Evolutionary conservation across 2,329 filamentous ascomycete species (phyloP), one percentile per base, ranked within the genome.

Genomic region (Onygenales sp.): DNA sequence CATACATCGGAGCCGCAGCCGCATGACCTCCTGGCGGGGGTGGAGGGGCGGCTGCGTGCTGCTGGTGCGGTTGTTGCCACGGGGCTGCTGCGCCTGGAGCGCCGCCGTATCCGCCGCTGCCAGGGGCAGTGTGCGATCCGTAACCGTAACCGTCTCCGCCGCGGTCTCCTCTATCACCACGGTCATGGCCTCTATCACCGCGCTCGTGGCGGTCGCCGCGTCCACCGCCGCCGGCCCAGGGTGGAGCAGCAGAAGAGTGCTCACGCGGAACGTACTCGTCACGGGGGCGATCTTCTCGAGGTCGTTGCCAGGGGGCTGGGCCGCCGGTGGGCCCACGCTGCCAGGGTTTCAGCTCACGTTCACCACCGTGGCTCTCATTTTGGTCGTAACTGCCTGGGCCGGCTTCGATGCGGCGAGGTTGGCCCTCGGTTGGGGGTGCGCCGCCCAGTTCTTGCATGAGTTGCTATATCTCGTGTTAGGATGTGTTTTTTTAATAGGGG

Each of bases 361-460:
- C 70, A 42, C 67, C 69, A 52, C 68, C 71, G 52, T 69, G 69
- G 53, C 65, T 70, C 56, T 64, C 56, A 43, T 67, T 71, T 69
- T 82, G 71, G 50, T 81, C 80, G 59, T 79, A 81, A 38, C 76
- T 77, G 53, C 82, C 82, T 54, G 89, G 87, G 10, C 87, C 89
- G 58, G 86, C 89, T 73, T 95, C 93, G 65, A 98, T 95, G 59
- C 87, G 88, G 58, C 87, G 85, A 61, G 85, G 86, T 39, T 86
- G 73, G 45, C 79, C 76, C 46, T 74, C 80, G 51, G 77, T 75
- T 52, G 84, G 73, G 41, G 75, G 80, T 57, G 85, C 86, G 58
- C 89, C 89, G 58, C 86, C 89, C 62, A 97, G 82, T 78, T 97
- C 93, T 81, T 94, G 87, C 90, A 98, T 95, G 66, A 98, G 89